Evolutionary conservation across 2,329 filamentous ascomycete genomes (phyloP).

Genomic region (Penicillium sp.): DNA sequence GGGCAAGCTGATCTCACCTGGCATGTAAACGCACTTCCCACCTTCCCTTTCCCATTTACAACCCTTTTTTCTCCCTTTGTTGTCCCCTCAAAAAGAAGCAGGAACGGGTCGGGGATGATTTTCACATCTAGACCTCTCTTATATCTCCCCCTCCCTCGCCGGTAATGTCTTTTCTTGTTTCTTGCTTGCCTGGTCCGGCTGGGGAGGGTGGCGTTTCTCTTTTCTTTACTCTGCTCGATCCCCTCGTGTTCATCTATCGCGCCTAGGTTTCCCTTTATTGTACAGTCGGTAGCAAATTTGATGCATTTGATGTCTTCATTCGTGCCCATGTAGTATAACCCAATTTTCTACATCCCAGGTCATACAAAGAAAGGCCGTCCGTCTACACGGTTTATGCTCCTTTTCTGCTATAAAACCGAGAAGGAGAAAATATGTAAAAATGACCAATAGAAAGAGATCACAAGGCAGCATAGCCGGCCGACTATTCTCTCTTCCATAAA

Average conservation of each 20-base stretch:
- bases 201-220: slow-evolving; percentile 20
- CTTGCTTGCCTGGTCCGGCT: slow-evolving; percentile 8
- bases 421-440: no score
- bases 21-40: slow-evolving; percentile 65
- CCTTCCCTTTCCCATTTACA: slow-evolving; percentile 3
- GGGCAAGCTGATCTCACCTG: slow-evolving; percentile 82
- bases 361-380: no score
- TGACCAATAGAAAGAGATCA: no score
- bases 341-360: not conserved
- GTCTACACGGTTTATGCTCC: no score
- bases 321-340: not conserved
- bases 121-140: slow-evolving; percentile 19
- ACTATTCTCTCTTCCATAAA: not conserved
- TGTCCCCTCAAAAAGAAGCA: slow-evolving; percentile 19
- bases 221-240: slow-evolving; percentile 24
- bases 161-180: slow-evolving; percentile 15
- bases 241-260: slow-evolving; percentile 25
- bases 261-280: slow-evolving; percentile 26
- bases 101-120: slow-evolving; percentile 16
- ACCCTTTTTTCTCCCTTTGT: slow-evolving; percentile 7
- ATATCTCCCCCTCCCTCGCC: slow-evolving; percentile 11
- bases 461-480: no score
- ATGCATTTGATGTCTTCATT: slow-evolving; percentile 28
- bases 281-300: slow-evolving; percentile 31
- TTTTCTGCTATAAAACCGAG: no score